A percentile compares a stretch with the other conserved stretches of the same genome.
These are phyloP conservation scores for Neoboletus magnificus DNA, from an alignment of 768 basidiomycete species.

Conservation along the genomic window DNA sequence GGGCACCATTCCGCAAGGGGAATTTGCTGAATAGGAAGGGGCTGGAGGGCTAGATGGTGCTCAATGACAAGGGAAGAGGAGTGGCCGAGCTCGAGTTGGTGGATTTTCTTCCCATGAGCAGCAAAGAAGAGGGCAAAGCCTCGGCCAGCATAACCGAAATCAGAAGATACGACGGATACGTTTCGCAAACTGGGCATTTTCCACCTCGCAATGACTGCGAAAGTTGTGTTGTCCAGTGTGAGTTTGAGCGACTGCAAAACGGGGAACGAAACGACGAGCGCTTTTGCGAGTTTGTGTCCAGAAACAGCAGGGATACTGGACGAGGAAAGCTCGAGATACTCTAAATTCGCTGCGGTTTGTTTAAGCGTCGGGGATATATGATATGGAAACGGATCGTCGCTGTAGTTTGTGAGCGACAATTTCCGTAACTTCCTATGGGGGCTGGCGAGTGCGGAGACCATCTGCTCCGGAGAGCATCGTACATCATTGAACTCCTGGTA, in stretches of 20 bases:
- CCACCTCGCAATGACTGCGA: conserved; percentile 64
- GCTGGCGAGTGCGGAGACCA: conserved; percentile 57
- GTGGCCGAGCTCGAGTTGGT: conserved; percentile 71
- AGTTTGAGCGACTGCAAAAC: conserved; percentile 65
- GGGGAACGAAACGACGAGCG: conserved; percentile 44
- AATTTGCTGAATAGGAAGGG: conserved; percentile 35
- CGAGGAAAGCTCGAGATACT: conserved; percentile 67
- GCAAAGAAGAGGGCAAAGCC: conserved; percentile 67
- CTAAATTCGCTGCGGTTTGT: conserved; percentile 51
- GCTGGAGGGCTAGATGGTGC: conserved; percentile 54
- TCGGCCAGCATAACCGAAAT: conserved; percentile 64
- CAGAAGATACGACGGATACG: conserved; percentile 65
- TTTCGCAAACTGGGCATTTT: conserved; percentile 59
- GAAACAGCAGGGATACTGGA: conserved; percentile 46
- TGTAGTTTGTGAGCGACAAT: conserved; percentile 73
- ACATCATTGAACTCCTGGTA: conserved; percentile 44
- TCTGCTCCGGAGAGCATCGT: conserved; percentile 49
- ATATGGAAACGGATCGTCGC: conserved; percentile 54
- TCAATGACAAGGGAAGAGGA: conserved; percentile 65
- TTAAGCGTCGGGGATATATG: conserved; percentile 53
- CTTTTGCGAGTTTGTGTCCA: conserved; percentile 20
- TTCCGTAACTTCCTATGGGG: conserved; percentile 52
- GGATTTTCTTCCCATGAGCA: conserved; percentile 58
- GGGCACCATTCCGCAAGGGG: conserved; percentile 70
- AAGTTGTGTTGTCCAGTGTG: conserved; percentile 69